A percentile compares a stretch with the other conserved stretches of the same genome.
Evolutionary conservation across 202 grass and related monocot species (phyloP).

Genomic region (Dendrocalamus latiflorus): DNA sequence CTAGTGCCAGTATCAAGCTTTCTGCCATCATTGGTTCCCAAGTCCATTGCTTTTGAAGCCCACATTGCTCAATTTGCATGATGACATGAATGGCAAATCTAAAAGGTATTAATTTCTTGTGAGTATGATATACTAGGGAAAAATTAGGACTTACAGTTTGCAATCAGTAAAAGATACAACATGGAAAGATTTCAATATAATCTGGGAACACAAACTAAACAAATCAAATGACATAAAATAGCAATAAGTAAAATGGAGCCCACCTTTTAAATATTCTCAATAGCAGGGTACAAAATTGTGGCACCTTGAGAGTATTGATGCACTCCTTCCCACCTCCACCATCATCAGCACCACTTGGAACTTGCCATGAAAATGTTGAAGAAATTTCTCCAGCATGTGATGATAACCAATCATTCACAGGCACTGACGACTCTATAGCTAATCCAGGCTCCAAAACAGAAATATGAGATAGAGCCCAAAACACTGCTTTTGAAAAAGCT

Average conservation of each 20-base stretch:
- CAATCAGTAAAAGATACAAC: slow-evolving; percentile 20
- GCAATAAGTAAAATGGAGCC: slow-evolving; percentile 21
- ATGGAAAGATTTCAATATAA: slow-evolving; percentile 13
- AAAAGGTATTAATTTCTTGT: slow-evolving; percentile 34
- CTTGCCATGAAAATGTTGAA: slow-evolving; percentile 76
- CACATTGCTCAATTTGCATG: slow-evolving; percentile 67
- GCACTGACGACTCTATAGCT: slow-evolving; percentile 42
- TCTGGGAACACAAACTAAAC: slow-evolving; percentile 12
- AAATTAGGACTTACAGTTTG: neutral
- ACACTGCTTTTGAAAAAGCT: slow-evolving; percentile 85
- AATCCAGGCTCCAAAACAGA: slow-evolving; percentile 60
- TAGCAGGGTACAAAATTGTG: slow-evolving; percentile 46
- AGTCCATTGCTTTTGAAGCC: slow-evolving; percentile 87
- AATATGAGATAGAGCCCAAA: slow-evolving; percentile 82
- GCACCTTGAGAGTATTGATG: slow-evolving; percentile 72
- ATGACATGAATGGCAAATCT: slow-evolving; percentile 72
- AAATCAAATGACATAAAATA: slow-evolving; percentile 23
- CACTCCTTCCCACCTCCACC: slow-evolving; percentile 76
- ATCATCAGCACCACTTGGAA: slow-evolving; percentile 78
- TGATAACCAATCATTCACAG: slow-evolving; percentile 71
- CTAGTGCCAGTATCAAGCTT: slow-evolving; percentile 82
- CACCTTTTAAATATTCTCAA: slow-evolving; percentile 84
- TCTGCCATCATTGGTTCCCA: slow-evolving; percentile 92
- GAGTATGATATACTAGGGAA: slow-evolving; percentile 16
- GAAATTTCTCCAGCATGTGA: slow-evolving; percentile 64